Base-by-base conservation (phyloP, 208 protist genomes). In the Tritrichomonas foetus region DNA sequence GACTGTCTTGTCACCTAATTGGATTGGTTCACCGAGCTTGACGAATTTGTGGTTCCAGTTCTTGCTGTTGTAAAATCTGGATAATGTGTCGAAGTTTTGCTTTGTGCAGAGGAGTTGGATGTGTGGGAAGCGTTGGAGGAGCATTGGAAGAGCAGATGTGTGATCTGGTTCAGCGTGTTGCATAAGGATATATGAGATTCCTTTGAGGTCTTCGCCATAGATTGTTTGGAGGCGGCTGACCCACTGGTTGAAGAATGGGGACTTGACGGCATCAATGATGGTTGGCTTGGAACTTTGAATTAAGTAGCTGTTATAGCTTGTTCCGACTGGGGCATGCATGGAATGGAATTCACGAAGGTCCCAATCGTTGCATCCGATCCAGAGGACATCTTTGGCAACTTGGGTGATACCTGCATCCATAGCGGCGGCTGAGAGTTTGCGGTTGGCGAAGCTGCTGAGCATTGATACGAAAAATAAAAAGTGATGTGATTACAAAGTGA, bases 111-210 rank as follows among this genome's bases (percentile, higher is more conserved):
- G n/a, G 41, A 82, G 20, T 30, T 82, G 20, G 25, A 82, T 82
- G 74, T 82, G 74, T 82, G 74, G 74, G 39, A 36, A 25, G 11
- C 41, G 20, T 3, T 14, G 11, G 33, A 50, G 13, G 22, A 82
- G 74, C 41, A 47, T 50, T n/a, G 74, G n/a, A n/a, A 36, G 11
- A 36, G 41, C 74, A 82, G 74, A 82, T 5, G 74, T 47, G 41
- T 82, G 74, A 30, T 82, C 74, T 82, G 74, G 74, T 53, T 82
- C 74, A 50, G 74, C 74, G 41, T 82, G 74, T 36, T 82, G 74
- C 47, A 82, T 36, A 41, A 82, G 47, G 74, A 82, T 49, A 47
- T 36, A 50, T 36, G 47, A n/a, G 41, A 82, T 36, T 49, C 74
- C 74, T 41, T 82, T 82, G 14, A 82, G 41, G 41, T 82, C 41